Percentiles rank a stretch among this genome's conserved stretches.
These are phyloP conservation scores for Teratosphaeria gauchensis DNA, from an alignment of 2,329 filamentous ascomycete genomes.

Conservation along the genomic window DNA sequence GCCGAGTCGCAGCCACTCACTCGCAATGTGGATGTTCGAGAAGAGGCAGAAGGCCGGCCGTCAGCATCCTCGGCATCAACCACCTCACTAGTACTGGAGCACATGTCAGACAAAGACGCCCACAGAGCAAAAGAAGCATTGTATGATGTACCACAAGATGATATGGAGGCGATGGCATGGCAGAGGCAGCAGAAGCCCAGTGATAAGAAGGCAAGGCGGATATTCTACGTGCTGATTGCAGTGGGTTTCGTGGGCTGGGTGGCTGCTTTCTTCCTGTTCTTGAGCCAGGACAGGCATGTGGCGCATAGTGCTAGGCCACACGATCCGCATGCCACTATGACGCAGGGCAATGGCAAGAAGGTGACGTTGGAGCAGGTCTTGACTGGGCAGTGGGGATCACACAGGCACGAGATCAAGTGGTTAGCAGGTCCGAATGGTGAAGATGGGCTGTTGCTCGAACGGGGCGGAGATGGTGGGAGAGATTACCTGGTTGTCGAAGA, in stretches of 20 bases:
- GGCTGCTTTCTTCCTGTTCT: conserved; percentile 55
- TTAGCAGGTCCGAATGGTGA: conserved; percentile 63
- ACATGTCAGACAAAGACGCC: conserved; percentile 50
- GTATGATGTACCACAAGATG: conserved; percentile 37
- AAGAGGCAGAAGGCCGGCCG: conserved; percentile 31
- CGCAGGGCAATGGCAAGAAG: conserved; percentile 57
- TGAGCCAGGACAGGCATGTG: conserved; percentile 56
- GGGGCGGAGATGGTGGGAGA: conserved; percentile 49
- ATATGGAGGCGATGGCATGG: conserved; percentile 42
- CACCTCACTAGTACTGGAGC: conserved; percentile 72
- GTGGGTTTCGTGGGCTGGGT: conserved; percentile 60
- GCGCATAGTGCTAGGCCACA: conserved; percentile 55
- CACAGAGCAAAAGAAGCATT: conserved; percentile 39
- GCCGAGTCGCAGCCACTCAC: background rate
- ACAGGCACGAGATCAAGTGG: conserved; percentile 62
- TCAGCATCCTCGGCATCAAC: conserved; percentile 73
- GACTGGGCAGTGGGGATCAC: conserved; percentile 54
- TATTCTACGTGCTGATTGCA: conserved; percentile 51
- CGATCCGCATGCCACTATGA: conserved; percentile 55
- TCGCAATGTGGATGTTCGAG: conserved; percentile 5
- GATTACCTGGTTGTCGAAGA: conserved; percentile 82
- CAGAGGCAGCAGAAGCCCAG: conserved; percentile 39
- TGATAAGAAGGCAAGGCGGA: conserved; percentile 55
- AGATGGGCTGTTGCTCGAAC: conserved; percentile 78
- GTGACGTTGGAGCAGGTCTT: conserved; percentile 65